Conservation (phyloP, 257 asterid species). For the Rhazya stricta region DNA sequence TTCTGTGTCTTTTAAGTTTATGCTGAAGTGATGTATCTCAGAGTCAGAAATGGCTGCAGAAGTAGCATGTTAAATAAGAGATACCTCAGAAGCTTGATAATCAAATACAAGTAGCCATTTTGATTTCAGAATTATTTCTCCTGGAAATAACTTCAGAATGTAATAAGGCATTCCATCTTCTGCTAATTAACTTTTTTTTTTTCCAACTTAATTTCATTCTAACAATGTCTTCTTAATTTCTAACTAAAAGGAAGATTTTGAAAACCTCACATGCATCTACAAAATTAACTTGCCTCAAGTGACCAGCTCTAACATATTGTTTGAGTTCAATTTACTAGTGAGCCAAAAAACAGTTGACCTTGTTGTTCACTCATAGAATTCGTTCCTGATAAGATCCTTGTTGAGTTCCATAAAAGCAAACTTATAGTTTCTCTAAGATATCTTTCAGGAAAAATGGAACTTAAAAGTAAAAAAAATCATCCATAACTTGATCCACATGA, state of each 20-base stretch:
- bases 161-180: neutral
- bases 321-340: neutral
- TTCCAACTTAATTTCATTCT: neutral
- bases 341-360: neutral
- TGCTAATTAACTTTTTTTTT: neutral
- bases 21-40: constrained; percentile 49
- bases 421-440: neutral
- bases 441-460: neutral
- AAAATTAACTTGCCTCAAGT: neutral
- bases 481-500: neutral
- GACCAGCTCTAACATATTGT: neutral
- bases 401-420: neutral
- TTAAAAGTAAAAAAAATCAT: neutral
- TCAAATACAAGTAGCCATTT: too few relatives aligned
- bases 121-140: neutral
- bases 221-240: neutral
- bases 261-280: neutral
- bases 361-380: neutral
- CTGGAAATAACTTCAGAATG: neutral
- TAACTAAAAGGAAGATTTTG: neutral
- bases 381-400: neutral
- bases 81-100: neutral
- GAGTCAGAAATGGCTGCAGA: constrained; percentile 56
- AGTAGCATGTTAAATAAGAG: constrained; percentile 19
- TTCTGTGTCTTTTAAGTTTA: constrained; percentile 45